A percentile compares a stretch with the other conserved stretches of the same genome.
phyloP scores from a whole-genome alignment of 78 protist genomes.

The Dictyostelium capitatum region DNA sequence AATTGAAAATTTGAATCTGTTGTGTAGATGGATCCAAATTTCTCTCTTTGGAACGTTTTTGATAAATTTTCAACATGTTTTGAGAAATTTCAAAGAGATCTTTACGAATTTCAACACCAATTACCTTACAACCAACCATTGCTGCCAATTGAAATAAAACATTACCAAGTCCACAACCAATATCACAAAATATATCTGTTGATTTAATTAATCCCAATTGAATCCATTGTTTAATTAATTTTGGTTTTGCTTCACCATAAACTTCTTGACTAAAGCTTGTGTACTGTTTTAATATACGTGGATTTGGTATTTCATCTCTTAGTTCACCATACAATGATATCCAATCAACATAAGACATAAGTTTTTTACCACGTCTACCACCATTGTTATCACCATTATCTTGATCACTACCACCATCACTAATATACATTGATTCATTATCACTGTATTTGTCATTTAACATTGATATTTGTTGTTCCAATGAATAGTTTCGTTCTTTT shows the following conservation, averaged over 20 bases:
- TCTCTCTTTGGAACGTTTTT: background rate
- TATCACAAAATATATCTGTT: conserved; percentile 33
- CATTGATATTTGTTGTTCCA: background rate
- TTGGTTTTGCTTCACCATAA: conserved; percentile 55
- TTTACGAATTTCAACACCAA: conserved; percentile 42
- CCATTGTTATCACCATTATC: background rate
- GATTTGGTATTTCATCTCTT: background rate
- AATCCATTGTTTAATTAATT: conserved; percentile 17
- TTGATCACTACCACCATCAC: background rate
- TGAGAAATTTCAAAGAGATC: conserved; percentile 26
- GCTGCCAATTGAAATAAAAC: conserved; percentile 46
- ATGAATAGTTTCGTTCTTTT: conserved; percentile 12
- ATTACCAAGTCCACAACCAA: conserved; percentile 65
- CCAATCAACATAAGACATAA: background rate
- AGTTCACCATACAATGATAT: background rate
- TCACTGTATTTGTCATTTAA: background rate
- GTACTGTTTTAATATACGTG: conserved; percentile 6
- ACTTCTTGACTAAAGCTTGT: conserved; percentile 9
- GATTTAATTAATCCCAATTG: conserved; percentile 10
- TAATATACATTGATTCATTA: background rate
- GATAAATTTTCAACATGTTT: background rate
- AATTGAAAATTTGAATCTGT: conserved; percentile 6
- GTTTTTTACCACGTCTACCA: background rate
- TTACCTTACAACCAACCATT: conserved; percentile 45
- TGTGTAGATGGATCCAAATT: conserved; percentile 14